Percentiles rank a stretch among this genome's conserved stretches.
These are phyloP conservation scores for Zoysia pacifica DNA, from an alignment of 176 grass and related monocot species.

Conservation along the genomic window DNA sequence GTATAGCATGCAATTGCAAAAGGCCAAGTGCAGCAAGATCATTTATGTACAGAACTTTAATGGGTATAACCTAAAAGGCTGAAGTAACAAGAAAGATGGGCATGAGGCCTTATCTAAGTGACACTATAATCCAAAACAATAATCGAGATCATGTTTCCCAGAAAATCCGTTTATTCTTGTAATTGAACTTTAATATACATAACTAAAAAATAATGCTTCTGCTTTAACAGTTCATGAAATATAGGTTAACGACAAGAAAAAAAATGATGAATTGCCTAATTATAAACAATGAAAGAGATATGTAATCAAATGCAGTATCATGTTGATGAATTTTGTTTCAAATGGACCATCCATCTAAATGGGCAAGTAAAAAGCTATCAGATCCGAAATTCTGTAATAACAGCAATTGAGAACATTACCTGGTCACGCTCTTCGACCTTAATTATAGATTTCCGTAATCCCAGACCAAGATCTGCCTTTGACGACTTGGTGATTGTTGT, in stretches of 20 bases:
- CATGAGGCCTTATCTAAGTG: constrained; percentile 17
- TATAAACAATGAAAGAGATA: constrained; percentile 17
- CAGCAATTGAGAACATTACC: constrained; percentile 50
- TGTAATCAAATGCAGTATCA: constrained; percentile 24
- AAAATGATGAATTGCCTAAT: background rate
- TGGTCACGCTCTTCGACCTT: constrained; percentile 81
- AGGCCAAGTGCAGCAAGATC: background rate
- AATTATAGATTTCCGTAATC: constrained; percentile 61
- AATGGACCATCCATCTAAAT: constrained; percentile 21
- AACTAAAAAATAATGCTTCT: too few relatives aligned
- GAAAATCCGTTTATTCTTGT: background rate
- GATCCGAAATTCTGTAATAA: constrained; percentile 30
- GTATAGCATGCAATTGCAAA: constrained; percentile 10
- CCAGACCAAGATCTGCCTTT: constrained; percentile 55
- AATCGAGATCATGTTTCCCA: background rate
- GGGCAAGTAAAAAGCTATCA: constrained; percentile 13
- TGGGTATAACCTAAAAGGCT: background rate
- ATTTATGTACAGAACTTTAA: background rate
- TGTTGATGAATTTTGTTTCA: constrained; percentile 3
- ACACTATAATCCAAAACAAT: background rate
- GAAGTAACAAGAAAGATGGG: constrained; percentile 13
- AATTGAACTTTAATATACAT: constrained; percentile 7
- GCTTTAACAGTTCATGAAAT: background rate
- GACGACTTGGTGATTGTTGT: constrained; percentile 84
- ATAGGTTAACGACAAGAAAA: constrained; percentile 7